Evolutionary conservation across 441 rosid genomes (phyloP), one percentile per base, ranked within the genome.

Genomic region (Bocquillonia castaneifolia): DNA sequence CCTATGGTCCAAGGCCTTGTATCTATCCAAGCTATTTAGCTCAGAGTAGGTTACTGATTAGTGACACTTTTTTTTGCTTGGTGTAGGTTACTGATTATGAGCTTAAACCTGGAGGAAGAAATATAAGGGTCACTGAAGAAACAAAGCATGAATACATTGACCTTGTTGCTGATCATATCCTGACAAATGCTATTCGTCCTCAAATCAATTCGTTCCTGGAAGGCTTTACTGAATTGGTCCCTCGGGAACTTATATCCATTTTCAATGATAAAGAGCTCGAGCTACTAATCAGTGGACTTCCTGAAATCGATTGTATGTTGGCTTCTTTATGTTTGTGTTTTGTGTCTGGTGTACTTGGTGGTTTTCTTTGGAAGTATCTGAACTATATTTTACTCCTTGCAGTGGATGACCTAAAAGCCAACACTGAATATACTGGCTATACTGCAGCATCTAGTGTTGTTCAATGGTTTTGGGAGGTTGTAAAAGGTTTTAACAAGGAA

Each of bases 381-480:
- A 14, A 52, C 17, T 51, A 67, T 10, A 18, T 14, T 63, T 10
- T 26, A 34, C 73, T 51, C 66, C 68, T 36, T n/a, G n/a, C 80
- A 93, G 98, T 93, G 90, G 98, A 91, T 65, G 96, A 93, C 79
- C 77, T 93, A 91, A 88, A 91, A 79, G 90, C 79, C 57, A 93
- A 91, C 76, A 88, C 98, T 0, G 97, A 91, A 81, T 93, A 93
- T 69, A 89, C 96, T 26, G 98, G 97, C 29, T 91, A 91, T 72
- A 91, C 93, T 77, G 86, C 89, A 63, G 97, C 90, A 70, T 91
- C 97, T 50, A 89, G 89, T 25, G 83, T 86, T 62, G 85, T 91
- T 72, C 98, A 89, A 75, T 91, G 97, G 97, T 93, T 93, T 81
- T 93, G 98, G 98, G 98, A 93, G 83, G 96, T 86, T 61, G 98